phyloP scores from a whole-genome alignment of 2,329 filamentous ascomycete species.

The Malbranchea zuffiana region DNA sequence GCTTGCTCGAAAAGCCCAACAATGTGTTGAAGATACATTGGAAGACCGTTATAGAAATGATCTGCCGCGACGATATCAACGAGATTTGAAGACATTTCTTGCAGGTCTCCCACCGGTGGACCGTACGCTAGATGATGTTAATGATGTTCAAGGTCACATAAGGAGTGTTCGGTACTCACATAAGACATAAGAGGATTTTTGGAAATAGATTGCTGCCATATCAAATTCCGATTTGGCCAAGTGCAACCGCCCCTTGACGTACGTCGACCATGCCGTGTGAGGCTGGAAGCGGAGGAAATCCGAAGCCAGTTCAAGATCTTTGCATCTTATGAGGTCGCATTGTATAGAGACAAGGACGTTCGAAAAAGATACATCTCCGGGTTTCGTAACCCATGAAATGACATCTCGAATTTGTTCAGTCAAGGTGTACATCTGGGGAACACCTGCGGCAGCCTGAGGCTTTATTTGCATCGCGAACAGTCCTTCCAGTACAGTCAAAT shows the following conservation, averaged over 20 bases:
- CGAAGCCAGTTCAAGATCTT: slow-evolving; percentile 53
- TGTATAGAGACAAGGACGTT: slow-evolving; percentile 56
- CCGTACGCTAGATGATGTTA: slow-evolving; percentile 28
- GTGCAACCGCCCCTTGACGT: slow-evolving; percentile 72
- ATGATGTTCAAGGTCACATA: slow-evolving; percentile 7
- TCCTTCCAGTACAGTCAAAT: slow-evolving; percentile 34
- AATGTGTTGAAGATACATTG: slow-evolving; percentile 80
- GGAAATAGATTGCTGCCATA: slow-evolving; percentile 64
- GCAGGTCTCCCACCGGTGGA: slow-evolving; percentile 35
- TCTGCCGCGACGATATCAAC: slow-evolving; percentile 64
- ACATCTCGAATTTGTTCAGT: slow-evolving; percentile 36
- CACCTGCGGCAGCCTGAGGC: slow-evolving; percentile 30
- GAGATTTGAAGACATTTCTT: slow-evolving; percentile 47
- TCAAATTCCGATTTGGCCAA: slow-evolving; percentile 63
- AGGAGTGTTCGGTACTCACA: slow-evolving; percentile 49
- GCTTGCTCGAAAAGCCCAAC: slow-evolving; percentile 68
- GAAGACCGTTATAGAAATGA: slow-evolving; percentile 58
- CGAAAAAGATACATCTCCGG: slow-evolving; percentile 45
- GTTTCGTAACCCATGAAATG: slow-evolving; percentile 39
- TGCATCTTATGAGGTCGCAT: slow-evolving; percentile 55
- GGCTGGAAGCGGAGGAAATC: slow-evolving; percentile 57
- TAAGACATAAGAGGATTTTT: slow-evolving; percentile 70
- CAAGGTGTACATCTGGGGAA: slow-evolving; percentile 34
- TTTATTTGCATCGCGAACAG: slow-evolving; percentile 36
- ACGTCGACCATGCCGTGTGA: slow-evolving; percentile 51